Conservation (phyloP, 768 basidiomycete species). For the Lanmaoa pseudosensibilis region DNA sequence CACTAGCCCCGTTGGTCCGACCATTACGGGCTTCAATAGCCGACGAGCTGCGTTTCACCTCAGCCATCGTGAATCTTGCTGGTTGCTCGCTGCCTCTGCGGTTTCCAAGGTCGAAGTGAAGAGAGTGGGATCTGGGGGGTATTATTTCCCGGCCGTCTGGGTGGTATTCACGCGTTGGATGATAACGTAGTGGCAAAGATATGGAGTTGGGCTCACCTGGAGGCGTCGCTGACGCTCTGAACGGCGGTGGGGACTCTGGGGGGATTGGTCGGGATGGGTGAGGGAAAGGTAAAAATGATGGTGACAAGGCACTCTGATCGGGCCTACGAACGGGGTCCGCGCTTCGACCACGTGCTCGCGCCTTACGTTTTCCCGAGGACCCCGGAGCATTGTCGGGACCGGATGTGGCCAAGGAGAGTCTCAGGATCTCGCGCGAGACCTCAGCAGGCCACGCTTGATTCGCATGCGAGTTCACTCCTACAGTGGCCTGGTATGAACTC, state of each 20-base stretch:
- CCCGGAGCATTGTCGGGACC: constrained; percentile 19
- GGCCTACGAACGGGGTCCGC: constrained; percentile 17
- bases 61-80: constrained; percentile 12
- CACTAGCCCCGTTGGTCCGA: constrained; percentile 15
- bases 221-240: constrained; percentile 27
- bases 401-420: constrained; percentile 39
- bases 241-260: constrained; percentile 7
- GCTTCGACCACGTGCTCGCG: constrained; percentile 20
- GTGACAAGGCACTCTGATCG: constrained; percentile 17
- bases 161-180: background rate
- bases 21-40: constrained; percentile 21
- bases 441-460: constrained; percentile 57
- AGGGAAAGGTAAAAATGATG: constrained; percentile 35
- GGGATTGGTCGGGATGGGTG: constrained; percentile 24
- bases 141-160: constrained; percentile 20
- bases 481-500: constrained; percentile 48
- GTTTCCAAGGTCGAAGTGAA: constrained; percentile 20
- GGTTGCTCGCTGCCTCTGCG: constrained; percentile 14
- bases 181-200: background rate
- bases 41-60: constrained; percentile 29
- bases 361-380: constrained; percentile 20
- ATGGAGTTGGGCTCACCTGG: constrained; percentile 16
- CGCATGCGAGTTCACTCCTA: constrained; percentile 26
- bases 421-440: constrained; percentile 56
- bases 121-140: constrained; percentile 20